These are phyloP conservation scores for Geotrichum phurueaensis DNA, from an alignment of 1,139 yeast species.

Conservation along the genomic window DNA sequence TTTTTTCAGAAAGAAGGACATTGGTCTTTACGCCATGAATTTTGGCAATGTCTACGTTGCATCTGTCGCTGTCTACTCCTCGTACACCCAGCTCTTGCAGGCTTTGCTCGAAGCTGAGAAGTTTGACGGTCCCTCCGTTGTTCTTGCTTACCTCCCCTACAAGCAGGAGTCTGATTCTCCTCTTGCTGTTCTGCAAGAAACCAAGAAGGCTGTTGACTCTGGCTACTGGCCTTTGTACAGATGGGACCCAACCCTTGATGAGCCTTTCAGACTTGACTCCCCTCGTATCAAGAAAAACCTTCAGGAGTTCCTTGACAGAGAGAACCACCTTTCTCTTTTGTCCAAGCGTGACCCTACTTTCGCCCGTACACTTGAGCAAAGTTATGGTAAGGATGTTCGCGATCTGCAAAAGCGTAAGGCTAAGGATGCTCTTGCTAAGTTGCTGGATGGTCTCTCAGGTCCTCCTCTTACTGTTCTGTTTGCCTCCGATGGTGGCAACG, in stretches of 20 bases:
- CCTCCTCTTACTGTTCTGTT: slow-evolving; percentile 87
- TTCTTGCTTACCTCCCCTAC: slow-evolving; percentile 85
- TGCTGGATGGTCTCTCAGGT: slow-evolving; percentile 83
- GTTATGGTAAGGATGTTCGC: slow-evolving; percentile 57
- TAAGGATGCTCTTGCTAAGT: slow-evolving; percentile 66
- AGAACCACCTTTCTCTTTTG: slow-evolving; percentile 75
- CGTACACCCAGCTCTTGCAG: slow-evolving; percentile 87
- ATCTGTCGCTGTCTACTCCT: slow-evolving; percentile 87
- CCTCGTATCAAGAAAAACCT: slow-evolving; percentile 72
- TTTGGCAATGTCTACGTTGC: slow-evolving; percentile 89
- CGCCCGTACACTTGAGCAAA: slow-evolving; percentile 63
- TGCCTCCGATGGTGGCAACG: slow-evolving; percentile 96
- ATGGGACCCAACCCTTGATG: slow-evolving; percentile 59
- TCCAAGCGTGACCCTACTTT: slow-evolving; percentile 67
- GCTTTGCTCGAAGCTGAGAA: slow-evolving; percentile 84
- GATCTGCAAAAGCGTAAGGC: slow-evolving; percentile 62
- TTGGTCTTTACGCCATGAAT: slow-evolving; percentile 93
- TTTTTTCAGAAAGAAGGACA: slow-evolving; percentile 71
- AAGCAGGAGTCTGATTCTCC: slow-evolving; percentile 61
- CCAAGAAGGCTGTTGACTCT: slow-evolving; percentile 82
- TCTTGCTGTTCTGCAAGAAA: slow-evolving; percentile 70
- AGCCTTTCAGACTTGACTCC: slow-evolving; percentile 74
- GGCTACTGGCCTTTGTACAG: slow-evolving; percentile 97
- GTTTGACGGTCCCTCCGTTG: slow-evolving; percentile 84
- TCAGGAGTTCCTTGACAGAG: slow-evolving; percentile 77